phyloP scores from a whole-genome alignment of 768 basidiomycete genomes.

The Coprinopsis cinerea region DNA sequence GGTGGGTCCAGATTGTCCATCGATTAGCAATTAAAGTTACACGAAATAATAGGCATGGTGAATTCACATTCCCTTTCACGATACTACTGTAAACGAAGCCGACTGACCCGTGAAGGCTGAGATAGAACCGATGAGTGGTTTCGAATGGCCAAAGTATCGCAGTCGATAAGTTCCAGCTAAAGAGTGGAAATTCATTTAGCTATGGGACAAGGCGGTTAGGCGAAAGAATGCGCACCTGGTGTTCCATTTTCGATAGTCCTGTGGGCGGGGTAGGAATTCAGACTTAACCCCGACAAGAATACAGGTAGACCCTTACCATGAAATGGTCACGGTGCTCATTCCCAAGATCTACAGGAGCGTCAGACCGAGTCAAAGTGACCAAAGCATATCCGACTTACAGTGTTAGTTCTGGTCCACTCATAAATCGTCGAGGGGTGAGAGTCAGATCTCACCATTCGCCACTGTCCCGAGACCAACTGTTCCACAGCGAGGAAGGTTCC shows the following conservation, averaged over 20 bases:
- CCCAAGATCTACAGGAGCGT: conserved; percentile 39
- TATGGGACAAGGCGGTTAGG: too few species aligned
- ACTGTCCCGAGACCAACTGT: conserved; percentile 39
- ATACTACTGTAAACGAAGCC: conserved; percentile 51
- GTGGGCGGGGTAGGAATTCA: conserved; percentile 9
- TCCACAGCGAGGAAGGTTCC: conserved; percentile 69
- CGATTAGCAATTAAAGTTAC: conserved; percentile 9
- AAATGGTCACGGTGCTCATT: conserved; percentile 58
- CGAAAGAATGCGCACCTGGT: conserved; percentile 35
- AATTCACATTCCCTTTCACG: too few species aligned
- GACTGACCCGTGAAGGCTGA: conserved; percentile 58
- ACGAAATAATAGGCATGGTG: not conserved
- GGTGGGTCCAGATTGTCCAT: conserved; percentile 7
- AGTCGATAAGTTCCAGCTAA: conserved; percentile 68
- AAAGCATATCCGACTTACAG: conserved; percentile 28
- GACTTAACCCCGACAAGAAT: conserved; percentile 4
- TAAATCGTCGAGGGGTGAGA: conserved; percentile 75
- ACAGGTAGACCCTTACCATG: conserved; percentile 43
- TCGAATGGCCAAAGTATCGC: conserved; percentile 71
- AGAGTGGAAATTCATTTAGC: conserved; percentile 10
- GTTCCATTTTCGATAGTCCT: conserved; percentile 64
- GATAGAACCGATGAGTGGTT: conserved; percentile 58
- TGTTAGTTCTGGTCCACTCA: conserved; percentile 55
- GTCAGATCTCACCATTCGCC: conserved; percentile 60
- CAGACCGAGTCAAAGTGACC: conserved; percentile 5